Evolutionary conservation across 2,329 filamentous ascomycete species (phyloP), one percentile per base, ranked within the genome.

Genomic region (Colletotrichum noveboracense): DNA sequence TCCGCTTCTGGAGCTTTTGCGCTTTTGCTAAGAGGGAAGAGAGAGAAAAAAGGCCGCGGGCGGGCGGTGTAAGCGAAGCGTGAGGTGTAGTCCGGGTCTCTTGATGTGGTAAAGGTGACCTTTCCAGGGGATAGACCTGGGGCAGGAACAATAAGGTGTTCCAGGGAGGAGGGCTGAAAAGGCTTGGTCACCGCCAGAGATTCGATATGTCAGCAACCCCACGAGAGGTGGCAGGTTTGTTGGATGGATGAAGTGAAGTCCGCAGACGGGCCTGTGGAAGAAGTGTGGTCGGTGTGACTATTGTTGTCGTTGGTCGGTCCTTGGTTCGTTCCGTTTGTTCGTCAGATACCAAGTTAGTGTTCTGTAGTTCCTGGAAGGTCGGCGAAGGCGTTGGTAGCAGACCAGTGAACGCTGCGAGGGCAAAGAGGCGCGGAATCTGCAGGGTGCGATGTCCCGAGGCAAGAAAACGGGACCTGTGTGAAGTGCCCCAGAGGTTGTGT

Each of bases 61-160:
- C 69, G 69, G 67, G 72, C 69, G 69, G 62, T 75, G 73, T 67
- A 75, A 72, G 73, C 73, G 58, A 73, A 32, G 56, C 26, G n/a
- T 13, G 24, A 64, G 62, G 61, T 71, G 52, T 52, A 21, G 43
- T 62, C 36, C 62, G 24, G 30, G 68, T 64, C 61, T 32, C n/a
- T 52, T 52, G 43, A 52, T 21, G 43, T 52, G 28, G 68, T 48
- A 30, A 61, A 64, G 32, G 48, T 36, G 26, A 21, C 18, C 28
- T 74, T 18, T 48, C 3, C 34, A 66, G 62, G 55, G 56, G 55
- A 70, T 30, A 18, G 26, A 58, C 13, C 34, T 62, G 64, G 48
- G 38, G 55, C 43, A 74, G 70, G 70, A 76, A 58, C 74, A 74
- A 74, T 55, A 76, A 76, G 56, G 56, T 76, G 70, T 74, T 74